Percentiles rank a stretch among this genome's conserved stretches.
Evolutionary conservation across 306 rosid genomes (phyloP).

Genomic region (Citrullus colocynthis): DNA sequence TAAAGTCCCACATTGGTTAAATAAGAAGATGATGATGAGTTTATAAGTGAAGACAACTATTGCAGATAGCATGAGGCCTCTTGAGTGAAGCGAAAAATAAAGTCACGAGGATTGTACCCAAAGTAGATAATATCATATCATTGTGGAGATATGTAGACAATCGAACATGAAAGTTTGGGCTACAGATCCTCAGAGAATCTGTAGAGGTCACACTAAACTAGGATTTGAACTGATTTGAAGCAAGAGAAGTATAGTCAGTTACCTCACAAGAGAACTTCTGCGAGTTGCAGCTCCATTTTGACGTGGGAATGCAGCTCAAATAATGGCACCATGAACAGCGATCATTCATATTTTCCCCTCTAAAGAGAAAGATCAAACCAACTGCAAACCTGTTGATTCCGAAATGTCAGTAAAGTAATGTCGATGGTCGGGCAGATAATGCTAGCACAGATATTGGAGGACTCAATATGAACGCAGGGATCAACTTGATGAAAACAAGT

Average conservation of each 20-base stretch:
- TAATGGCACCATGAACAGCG: constrained; percentile 15
- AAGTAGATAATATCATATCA: background rate
- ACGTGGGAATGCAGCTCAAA: constrained; percentile 12
- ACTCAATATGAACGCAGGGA: background rate
- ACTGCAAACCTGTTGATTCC: constrained; percentile 6
- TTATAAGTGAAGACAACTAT: no score
- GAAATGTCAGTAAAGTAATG: background rate
- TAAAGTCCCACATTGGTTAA: no score
- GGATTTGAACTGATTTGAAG: background rate
- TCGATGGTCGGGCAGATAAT: background rate
- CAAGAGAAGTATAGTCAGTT: background rate
- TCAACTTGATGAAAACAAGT: background rate
- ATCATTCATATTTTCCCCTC: constrained; percentile 11
- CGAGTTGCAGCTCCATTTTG: constrained; percentile 12
- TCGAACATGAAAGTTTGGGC: background rate
- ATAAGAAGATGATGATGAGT: no score
- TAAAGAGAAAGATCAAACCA: constrained; percentile 3
- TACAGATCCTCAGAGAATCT: background rate
- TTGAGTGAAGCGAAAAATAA: no score
- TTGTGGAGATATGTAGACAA: background rate
- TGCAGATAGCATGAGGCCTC: no score
- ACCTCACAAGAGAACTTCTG: constrained; percentile 7
- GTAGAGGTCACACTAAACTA: background rate
- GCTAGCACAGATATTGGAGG: background rate
- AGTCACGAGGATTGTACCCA: background rate